Base-by-base conservation (phyloP, 176 grass and related monocot species). In the Themeda triandra region DNA sequence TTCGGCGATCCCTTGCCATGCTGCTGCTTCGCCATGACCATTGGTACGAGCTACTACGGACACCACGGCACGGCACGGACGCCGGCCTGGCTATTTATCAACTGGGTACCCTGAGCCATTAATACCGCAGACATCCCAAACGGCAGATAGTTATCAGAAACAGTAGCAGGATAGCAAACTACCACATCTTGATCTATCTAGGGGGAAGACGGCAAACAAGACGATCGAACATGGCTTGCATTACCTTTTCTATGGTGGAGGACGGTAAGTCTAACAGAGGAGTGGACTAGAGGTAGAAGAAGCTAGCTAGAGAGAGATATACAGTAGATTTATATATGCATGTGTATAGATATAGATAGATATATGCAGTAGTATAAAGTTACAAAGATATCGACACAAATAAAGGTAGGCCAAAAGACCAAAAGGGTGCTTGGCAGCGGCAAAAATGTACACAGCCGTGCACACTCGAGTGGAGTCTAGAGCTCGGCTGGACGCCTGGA, bases 1-100 rank as follows among this genome's bases (percentile, higher is more conserved):
- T 80, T 84, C 1, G 82, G 49, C 11, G 74, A 86, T 3, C 59
- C 87, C 73, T 83, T 80, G 21, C 18, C 78, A 15, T 56, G 29
- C 15, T 45, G 72, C 15, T 54, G 27, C 36, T 73, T 83, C 69
- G 80, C 56, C 84, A 75, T 64, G 42, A 64, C 78, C 71, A 74
- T 74, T 13, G 44, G 8, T 49, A 51, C 1, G 4, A 7, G 24
- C 54, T 2, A 23, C 32, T 4, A 33, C 32, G 32, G 32, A 2
- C 23, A 24, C 54, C 40, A 11, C 40, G 40, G 40, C 11, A 64
- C 28, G 44, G n/a, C 18, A 63, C 59, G 40, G 25, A 65, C 3
- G 36, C 2, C 11, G 27, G 45, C 0, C 7, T 33, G 45, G 51
- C 24, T 35, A 76, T 75, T 17, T 54, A 31, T 19, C 27, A 33